phyloP scores from a whole-genome alignment of 1,284 basidiomycete genomes.

The Naganishia liquefaciens region DNA sequence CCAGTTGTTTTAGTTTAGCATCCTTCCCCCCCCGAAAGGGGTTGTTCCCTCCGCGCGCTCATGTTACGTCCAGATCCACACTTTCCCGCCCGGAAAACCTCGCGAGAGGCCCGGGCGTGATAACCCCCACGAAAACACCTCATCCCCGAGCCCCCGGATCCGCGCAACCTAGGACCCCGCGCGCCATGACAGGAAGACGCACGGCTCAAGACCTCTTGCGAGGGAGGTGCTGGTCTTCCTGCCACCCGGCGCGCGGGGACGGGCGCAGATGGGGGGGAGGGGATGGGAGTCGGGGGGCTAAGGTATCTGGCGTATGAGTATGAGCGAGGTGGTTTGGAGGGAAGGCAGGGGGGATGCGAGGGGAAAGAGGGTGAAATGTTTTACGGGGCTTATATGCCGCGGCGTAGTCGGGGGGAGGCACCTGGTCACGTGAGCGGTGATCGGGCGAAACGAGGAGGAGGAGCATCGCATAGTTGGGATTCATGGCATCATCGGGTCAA shows the following conservation, averaged over 20 bases:
- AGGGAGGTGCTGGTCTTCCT: neutral
- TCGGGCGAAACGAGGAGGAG: no score
- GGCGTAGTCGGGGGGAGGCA: neutral
- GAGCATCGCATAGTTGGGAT: no score
- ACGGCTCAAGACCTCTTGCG: constrained; percentile 21
- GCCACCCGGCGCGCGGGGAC: no score
- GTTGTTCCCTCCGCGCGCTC: constrained; percentile 22
- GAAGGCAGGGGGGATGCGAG: neutral
- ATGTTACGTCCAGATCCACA: constrained; percentile 29
- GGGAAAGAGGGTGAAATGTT: neutral
- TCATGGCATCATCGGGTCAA: neutral
- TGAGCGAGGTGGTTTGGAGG: constrained; percentile 21
- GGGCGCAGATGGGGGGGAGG: neutral
- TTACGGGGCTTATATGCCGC: neutral
- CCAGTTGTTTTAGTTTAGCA: constrained; percentile 36
- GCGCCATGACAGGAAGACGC: neutral
- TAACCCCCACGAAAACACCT: no score
- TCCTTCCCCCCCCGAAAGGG: constrained; percentile 21
- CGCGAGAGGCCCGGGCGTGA: no score
- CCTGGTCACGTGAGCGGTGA: neutral
- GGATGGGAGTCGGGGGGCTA: constrained; percentile 9
- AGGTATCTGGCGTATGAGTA: constrained; percentile 30
- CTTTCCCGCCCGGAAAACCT: neutral
- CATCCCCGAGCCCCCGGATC: neutral
- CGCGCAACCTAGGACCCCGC: constrained; percentile 6